Evolutionary conservation across 2,329 filamentous ascomycete species (phyloP), one percentile per base, ranked within the genome.

Genomic region (Ascochyta lentis): DNA sequence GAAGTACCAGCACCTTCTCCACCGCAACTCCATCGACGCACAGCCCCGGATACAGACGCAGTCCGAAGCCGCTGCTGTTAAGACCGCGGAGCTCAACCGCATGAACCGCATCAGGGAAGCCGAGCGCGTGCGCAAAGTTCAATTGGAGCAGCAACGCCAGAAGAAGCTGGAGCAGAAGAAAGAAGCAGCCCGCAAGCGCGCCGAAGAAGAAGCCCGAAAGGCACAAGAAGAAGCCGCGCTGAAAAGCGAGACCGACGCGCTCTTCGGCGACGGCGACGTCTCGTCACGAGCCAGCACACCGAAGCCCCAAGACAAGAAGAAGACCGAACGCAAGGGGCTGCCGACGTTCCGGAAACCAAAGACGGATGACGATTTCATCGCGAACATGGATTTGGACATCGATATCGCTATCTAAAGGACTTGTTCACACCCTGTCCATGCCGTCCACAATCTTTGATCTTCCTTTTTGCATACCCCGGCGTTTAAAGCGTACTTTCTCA

Each of bases 341-440:
- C 87, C 87, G 12, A 89, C 92, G 44, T 90, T 94, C 69, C 88
- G 82, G 64, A 84, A 90, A 77, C 88, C 89, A 27, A 84, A 92
- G 54, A 89, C 90, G 81, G 93, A 96, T 59, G 95, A 98, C 71
- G 95, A 98, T 70, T 89, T 97, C 52, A 94, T 98, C 75, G 92
- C 89, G 1, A 84, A 87, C 24, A 80, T 98, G 80, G 95, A 98
- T 73, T 79, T 98, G 66, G 94, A 92, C 26, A 92, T 98, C 72
- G 94, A 98, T 66, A 88, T 96, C 67, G 92, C 96, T 64, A 91
- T 96, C 65, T 91, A 69, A 77, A 6, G 27, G 27, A 10, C 27
- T 29, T 29, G 7, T 8, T 29, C 27, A 10, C 27, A 10, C 27
- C 9, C 27, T 10, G 6, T 9, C 9, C 27, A 3, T 10, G 27